Evolutionary conservation across 768 basidiomycete genomes (phyloP), one percentile per base, ranked within the genome.

Genomic region (Botryobasidium botryosum): DNA sequence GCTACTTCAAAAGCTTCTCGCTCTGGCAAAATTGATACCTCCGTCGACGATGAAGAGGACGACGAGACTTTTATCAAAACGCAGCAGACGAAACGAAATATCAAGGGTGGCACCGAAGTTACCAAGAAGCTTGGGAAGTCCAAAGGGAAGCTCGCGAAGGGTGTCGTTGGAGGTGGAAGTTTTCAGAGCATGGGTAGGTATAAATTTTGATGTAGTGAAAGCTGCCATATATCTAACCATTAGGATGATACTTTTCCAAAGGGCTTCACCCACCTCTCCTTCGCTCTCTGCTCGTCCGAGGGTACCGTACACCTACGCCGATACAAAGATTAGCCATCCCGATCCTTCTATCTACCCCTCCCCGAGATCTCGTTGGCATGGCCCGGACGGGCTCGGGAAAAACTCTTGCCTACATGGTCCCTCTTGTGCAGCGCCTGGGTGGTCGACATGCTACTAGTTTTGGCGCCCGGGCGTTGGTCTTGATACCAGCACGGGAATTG

Each of bases 351-450:
- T 61, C 79, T 10, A 75, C 71, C 33, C 88, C 91, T 32, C 87
- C 90, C 6, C 69, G 83, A 43, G 91, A 94, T 62, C 75, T 99
- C 12, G 87, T 97, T 12, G 92, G 87, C 33, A 99, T 97, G 94
- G 92, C 94, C 29, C 74, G 94, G 29, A 99, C 94, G 3, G 94
- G 94, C 33, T 94, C 90, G 2, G 94, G 94, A 48, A 97, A 97
- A 64, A 91, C 91, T 7, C 72, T 99, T 28, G 92, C 92, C 17
- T 99, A 91, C 59, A 75, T 97, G 70, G 66, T 97, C 21, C 94
- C 94, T 40, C 70, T 99, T 13, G 68, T 94, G 0, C 83, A 91
- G 46, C 72, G 86, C 37, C 71, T 99, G 6, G 75, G 80, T 5
- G 84, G 85, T 6, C 66, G 76, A 28, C 90, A 94, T 57, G 69